Conservation (phyloP, 208 protist species). For the Trypanosoma scelopori region DNA sequence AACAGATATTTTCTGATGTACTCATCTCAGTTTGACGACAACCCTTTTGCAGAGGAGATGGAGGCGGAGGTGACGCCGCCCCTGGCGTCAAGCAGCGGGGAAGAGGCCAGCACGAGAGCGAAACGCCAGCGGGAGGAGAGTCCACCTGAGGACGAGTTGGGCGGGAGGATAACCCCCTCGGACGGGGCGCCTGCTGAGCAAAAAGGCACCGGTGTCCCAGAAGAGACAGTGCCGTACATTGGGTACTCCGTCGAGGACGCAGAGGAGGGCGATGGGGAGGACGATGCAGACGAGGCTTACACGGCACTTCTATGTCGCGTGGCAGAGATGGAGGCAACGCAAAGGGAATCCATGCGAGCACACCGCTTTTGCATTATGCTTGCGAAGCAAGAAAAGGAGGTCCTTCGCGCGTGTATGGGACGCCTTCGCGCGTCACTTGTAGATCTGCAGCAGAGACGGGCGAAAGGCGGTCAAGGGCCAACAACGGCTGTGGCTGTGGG, state of each 20-base stretch:
- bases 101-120: neutral
- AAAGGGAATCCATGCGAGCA: constrained; percentile 17
- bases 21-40: constrained; percentile 24
- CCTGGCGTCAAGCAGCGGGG: neutral
- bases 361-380: constrained; percentile 42
- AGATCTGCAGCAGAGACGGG: constrained; percentile 1
- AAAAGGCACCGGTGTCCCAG: neutral
- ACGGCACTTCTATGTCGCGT: constrained; percentile 41
- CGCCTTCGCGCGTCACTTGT: constrained; percentile 2
- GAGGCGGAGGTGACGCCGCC: neutral
- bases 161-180: neutral
- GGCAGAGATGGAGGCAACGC: constrained; percentile 41
- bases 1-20: neutral
- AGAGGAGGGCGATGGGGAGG: constrained; percentile 24
- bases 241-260: constrained; percentile 22
- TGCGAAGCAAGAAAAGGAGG: constrained; percentile 33
- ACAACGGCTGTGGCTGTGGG: neutral
- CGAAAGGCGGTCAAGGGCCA: neutral
- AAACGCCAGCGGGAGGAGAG: constrained; percentile 2
- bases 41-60: constrained; percentile 24
- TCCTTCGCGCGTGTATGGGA: constrained; percentile 26
- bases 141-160: neutral
- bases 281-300: constrained; percentile 32
- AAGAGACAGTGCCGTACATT: constrained; percentile 13
- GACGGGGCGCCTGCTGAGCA: neutral